Conservation (phyloP, 2,329 filamentous ascomycete genomes). For the Botrytis sinoallii region DNA sequence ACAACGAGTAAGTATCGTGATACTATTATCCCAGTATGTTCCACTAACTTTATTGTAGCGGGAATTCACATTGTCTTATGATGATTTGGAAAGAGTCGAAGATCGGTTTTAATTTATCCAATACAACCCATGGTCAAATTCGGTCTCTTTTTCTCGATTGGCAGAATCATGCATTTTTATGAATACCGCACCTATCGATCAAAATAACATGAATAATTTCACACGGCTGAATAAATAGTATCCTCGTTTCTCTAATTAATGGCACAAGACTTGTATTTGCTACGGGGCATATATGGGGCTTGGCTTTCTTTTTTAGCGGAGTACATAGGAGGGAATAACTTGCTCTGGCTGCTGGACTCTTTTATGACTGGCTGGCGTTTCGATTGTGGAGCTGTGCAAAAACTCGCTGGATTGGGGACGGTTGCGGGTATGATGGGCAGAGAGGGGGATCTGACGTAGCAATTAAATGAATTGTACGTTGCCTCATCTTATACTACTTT, state of each 20-base stretch:
- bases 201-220: background rate
- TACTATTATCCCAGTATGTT: background rate
- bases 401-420: background rate
- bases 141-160: background rate
- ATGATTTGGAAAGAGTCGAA: slow-evolving; percentile 53
- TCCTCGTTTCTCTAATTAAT: slow-evolving; percentile 10
- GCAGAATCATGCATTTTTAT: background rate
- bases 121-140: background rate
- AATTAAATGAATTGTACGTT: background rate
- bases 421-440: background rate
- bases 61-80: slow-evolving; percentile 59
- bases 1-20: slow-evolving; percentile 52
- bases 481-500: background rate
- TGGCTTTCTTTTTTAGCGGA: slow-evolving; percentile 26
- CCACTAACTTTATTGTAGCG: slow-evolving; percentile 42
- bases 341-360: slow-evolving; percentile 11
- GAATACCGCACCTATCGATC: slow-evolving; percentile 8
- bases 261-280: slow-evolving; percentile 15
- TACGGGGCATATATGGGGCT: slow-evolving; percentile 21
- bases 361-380: slow-evolving; percentile 15
- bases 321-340: slow-evolving; percentile 7
- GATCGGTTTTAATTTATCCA: slow-evolving; percentile 23
- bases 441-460: background rate
- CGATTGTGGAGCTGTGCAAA: slow-evolving; percentile 1
- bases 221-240: background rate